Conservation (phyloP, 176 grass and related monocot genomes). For the Dendrocalamus sinicus region DNA sequence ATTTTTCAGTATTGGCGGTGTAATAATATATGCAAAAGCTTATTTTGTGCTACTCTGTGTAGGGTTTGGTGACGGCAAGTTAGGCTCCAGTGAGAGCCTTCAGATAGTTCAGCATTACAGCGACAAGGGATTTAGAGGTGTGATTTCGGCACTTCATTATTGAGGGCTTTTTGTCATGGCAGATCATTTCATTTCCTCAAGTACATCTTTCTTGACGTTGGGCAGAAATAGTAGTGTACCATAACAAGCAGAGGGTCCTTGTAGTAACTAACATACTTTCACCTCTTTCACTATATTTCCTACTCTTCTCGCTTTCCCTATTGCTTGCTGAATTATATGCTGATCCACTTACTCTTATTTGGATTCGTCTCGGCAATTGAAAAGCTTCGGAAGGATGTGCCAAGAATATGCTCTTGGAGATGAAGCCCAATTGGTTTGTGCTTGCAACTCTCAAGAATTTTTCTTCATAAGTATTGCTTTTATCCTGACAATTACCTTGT, state of each 20-base stretch:
- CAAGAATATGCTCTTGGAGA: conserved; percentile 83
- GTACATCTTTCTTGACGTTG: neutral
- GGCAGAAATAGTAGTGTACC: neutral
- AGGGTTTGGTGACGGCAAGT: conserved; percentile 63
- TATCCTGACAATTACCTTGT: conserved; percentile 19
- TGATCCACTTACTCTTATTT: neutral
- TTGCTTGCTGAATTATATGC: conserved; percentile 16
- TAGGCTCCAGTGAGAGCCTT: conserved; percentile 58
- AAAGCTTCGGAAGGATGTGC: conserved; percentile 63
- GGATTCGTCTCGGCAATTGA: conserved; percentile 66
- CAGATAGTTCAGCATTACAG: conserved; percentile 62
- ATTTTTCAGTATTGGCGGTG: neutral
- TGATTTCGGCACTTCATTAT: neutral
- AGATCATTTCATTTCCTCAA: neutral
- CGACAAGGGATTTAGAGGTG: conserved; percentile 86
- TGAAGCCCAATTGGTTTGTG: conserved; percentile 77
- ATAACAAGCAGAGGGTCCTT: neutral
- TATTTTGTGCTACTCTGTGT: conserved; percentile 29
- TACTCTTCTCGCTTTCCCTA: neutral
- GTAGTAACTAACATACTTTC: neutral
- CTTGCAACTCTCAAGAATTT: conserved; percentile 9
- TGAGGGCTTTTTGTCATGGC: neutral
- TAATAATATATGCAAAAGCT: neutral
- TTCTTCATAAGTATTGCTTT: conserved; percentile 4
- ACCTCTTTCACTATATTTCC: neutral